These are phyloP conservation scores for Rubia tinctorum DNA, from an alignment of 305 asterid species.

Conservation along the genomic window DNA sequence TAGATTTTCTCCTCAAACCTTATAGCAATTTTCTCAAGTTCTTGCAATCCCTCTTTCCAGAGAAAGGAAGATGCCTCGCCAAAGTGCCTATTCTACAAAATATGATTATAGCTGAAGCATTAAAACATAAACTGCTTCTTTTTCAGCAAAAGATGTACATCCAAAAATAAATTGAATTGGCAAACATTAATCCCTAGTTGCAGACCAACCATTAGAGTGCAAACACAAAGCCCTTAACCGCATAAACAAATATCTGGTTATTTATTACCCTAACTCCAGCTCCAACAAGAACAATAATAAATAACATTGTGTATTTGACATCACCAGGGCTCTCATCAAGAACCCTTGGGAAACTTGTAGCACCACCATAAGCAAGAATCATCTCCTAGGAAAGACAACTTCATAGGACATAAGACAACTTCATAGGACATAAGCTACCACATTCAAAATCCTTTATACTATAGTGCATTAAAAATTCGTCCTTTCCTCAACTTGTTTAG, in stretches of 20 bases:
- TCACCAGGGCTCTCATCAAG: too few relatives aligned
- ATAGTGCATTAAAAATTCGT: too few relatives aligned
- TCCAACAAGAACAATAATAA: background rate
- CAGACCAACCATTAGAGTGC: background rate
- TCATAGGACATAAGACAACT: too few relatives aligned
- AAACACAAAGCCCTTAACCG: background rate
- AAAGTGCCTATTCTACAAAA: constrained; percentile 52
- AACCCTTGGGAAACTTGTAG: too few relatives aligned
- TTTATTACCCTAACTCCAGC: background rate
- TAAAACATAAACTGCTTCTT: background rate
- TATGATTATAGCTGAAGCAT: background rate
- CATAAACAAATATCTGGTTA: background rate
- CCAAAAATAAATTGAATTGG: background rate
- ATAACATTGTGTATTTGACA: too few relatives aligned
- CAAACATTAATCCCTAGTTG: background rate
- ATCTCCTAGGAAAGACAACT: background rate
- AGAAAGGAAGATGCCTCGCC: constrained; percentile 59
- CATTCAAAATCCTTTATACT: too few relatives aligned
- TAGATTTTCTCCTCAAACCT: constrained; percentile 68
- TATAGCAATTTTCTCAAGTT: constrained; percentile 55
- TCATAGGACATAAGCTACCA: too few relatives aligned
- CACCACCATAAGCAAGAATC: background rate
- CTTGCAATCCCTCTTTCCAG: constrained; percentile 60
- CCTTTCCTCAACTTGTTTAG: background rate
- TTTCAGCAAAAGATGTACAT: background rate